Percentiles rank a stretch among this genome's conserved stretches.
These are phyloP conservation scores for Kernera saxatilis DNA, from an alignment of 345 rosid species.

Conservation along the genomic window DNA sequence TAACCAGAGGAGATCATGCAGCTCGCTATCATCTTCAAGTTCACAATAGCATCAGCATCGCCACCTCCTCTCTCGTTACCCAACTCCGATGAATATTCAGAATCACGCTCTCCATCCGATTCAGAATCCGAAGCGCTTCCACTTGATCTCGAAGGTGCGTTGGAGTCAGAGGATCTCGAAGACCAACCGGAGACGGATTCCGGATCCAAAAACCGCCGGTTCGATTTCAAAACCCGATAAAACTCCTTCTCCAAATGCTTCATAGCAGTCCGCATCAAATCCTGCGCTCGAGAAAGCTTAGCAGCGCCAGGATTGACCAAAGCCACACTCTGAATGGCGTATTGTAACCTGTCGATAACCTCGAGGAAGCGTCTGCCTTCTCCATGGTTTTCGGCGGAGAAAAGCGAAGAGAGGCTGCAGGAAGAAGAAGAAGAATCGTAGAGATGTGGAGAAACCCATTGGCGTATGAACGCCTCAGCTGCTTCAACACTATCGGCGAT, in stretches of 20 bases:
- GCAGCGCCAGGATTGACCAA: conserved; percentile 30
- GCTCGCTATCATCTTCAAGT: conserved; percentile 61
- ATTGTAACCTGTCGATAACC: conserved; percentile 39
- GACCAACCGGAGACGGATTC: conserved; percentile 45
- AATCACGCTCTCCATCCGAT: conserved; percentile 7
- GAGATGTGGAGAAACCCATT: conserved; percentile 34
- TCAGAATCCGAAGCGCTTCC: conserved; percentile 12
- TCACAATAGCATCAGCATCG: conserved; percentile 32
- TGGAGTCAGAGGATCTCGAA: background rate
- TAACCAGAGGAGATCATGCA: conserved; percentile 73
- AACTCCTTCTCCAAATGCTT: conserved; percentile 59
- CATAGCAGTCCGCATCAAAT: conserved; percentile 59
- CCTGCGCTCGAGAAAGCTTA: conserved; percentile 44
- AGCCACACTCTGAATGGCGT: conserved; percentile 42
- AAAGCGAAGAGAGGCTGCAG: conserved; percentile 32
- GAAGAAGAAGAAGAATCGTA: background rate
- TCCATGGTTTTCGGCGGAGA: conserved; percentile 36
- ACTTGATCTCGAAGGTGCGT: background rate
- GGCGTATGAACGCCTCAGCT: conserved; percentile 36
- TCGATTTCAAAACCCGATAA: conserved; percentile 42
- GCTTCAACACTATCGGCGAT: conserved; percentile 41
- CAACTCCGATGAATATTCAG: background rate
- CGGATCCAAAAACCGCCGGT: conserved; percentile 32
- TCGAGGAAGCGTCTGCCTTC: conserved; percentile 50
- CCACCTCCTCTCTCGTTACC: conserved; percentile 14